Base-by-base conservation (phyloP, 192 early-diverging fungal species). In the Glomus cerebriforme region DNA sequence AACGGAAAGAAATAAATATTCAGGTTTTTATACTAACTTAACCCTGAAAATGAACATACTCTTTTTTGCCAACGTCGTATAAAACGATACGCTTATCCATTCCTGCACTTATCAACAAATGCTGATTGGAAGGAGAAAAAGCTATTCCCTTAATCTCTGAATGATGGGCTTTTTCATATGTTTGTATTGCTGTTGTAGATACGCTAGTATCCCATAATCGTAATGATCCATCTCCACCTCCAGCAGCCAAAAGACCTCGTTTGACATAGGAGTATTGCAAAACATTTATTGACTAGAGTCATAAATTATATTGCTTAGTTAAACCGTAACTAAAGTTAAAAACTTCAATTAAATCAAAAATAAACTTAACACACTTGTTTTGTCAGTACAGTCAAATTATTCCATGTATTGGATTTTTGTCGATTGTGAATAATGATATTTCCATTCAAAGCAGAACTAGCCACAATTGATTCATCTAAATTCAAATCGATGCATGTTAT, bases 91-190 rank as follows among this genome's bases (percentile, higher is more conserved):
- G 76, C 43, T 70, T 82, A 69, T 86, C 83, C 54, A 85, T 49
- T 39, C 85, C 83, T 58, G 76, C 77, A 49, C 83, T 86, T 19
- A 78, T 77, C 49, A 86, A 80, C 7, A 86, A 82, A 49, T 81
- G 81, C 47, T 77, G 77, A 65, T 86, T 86, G 58, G 73, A 82
- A 9, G 85, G 82, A 17, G 83, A 84, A 79, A 86, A 86, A 0
- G 85, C 80, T 69, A 86, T 83, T 29, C 80, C 83, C 37, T 78
- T 82, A 49, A 84, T 83, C n/a, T 82, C 66, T 15, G 64, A 58
- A 32, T 81, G 63, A 63, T 86, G 83, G 13, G 81, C 80, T 4
- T 66, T 43, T 12, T 78, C 63, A 67, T 85, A 85, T 45, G 78
- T 86, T 71, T 83, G 83, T 24, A 83, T 72, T 9, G 82, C 60